Evolutionary conservation across 371 early-diverging fungal genomes (phyloP).

Genomic region (Choanephora cucurbitarum): DNA sequence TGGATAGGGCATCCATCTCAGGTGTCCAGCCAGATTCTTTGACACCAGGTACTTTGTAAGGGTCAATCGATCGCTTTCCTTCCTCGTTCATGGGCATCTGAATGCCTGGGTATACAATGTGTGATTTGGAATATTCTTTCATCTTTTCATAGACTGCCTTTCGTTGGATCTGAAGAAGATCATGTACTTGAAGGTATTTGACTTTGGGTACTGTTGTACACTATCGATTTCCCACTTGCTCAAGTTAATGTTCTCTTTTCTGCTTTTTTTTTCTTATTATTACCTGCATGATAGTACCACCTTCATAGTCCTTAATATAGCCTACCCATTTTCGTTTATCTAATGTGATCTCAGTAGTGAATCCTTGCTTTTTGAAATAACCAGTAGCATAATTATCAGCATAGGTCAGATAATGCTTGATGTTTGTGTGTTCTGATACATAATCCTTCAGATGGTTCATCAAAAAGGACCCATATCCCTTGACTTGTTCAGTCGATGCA

Average conservation of each 20-base stretch:
- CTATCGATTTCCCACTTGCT: too few species aligned
- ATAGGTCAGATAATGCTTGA: constrained; percentile 96
- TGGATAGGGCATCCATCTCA: constrained; percentile 75
- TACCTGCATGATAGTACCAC: constrained; percentile 99
- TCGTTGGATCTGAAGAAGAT: constrained; percentile 68
- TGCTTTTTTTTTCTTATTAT: too few species aligned
- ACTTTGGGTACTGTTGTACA: constrained; percentile 55
- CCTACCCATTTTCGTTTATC: constrained; percentile 97
- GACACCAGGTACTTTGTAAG: constrained; percentile 75
- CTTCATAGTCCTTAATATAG: constrained; percentile 99
- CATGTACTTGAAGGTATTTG: constrained; percentile 55
- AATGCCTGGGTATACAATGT: constrained; percentile 81
- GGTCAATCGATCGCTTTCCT: constrained; percentile 49
- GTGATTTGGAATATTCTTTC: constrained; percentile 69
- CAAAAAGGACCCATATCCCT: constrained; percentile 94
- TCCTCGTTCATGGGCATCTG: constrained; percentile 61
- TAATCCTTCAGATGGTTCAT: constrained; percentile 96
- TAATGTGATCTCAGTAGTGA: constrained; percentile 94
- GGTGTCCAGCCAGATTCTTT: constrained; percentile 92
- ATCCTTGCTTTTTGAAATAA: constrained; percentile 99
- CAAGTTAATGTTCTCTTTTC: too few species aligned
- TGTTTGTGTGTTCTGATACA: constrained; percentile 67
- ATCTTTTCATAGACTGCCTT: constrained; percentile 85
- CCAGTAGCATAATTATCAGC: constrained; percentile 99
- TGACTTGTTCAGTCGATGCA: constrained; percentile 95